Evolutionary conservation across 805 yeast species (phyloP).

Genomic region (Candida piceae): DNA sequence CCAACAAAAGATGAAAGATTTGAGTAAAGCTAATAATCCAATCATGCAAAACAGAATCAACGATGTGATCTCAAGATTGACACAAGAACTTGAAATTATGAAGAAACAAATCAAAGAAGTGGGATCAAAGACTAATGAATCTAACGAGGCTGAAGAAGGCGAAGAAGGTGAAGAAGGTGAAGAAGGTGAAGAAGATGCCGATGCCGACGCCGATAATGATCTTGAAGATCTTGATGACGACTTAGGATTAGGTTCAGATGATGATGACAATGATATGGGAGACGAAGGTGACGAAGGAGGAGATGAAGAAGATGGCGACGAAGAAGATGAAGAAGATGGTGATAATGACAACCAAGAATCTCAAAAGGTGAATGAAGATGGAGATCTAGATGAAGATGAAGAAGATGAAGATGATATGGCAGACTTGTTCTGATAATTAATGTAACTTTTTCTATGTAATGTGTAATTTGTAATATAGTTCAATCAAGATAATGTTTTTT

Average conservation of each 20-base stretch:
- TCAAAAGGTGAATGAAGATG: constrained; percentile 20
- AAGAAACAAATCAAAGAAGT: constrained; percentile 48
- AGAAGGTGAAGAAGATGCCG: constrained; percentile 25
- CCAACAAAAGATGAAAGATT: constrained; percentile 65
- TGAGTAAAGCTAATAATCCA: constrained; percentile 72
- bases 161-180: constrained; percentile 56
- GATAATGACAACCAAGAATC: constrained; percentile 20
- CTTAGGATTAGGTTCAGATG: constrained; percentile 25
- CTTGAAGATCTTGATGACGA: constrained; percentile 17
- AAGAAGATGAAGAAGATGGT: constrained; percentile 22
- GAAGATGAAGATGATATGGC: constrained; percentile 30
- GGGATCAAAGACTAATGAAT: constrained; percentile 21
- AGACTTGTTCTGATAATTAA: constrained; percentile 21
- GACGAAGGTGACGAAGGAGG: constrained; percentile 23
- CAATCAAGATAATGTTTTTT: too few species aligned
- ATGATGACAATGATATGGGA: constrained; percentile 24
- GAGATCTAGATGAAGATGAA: constrained; percentile 24
- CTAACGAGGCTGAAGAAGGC: constrained; percentile 50
- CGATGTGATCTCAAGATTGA: constrained; percentile 72
- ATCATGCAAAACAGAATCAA: constrained; percentile 82
- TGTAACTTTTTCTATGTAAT: too few species aligned
- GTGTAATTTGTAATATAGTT: too few species aligned
- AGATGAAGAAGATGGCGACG: constrained; percentile 23
- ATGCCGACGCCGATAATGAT: constrained; percentile 13
- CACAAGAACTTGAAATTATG: constrained; percentile 78